A percentile compares a stretch with the other conserved stretches of the same genome.
These are phyloP conservation scores for Mortierella antarctica DNA, from an alignment of 192 early-diverging fungal species.

Conservation along the genomic window DNA sequence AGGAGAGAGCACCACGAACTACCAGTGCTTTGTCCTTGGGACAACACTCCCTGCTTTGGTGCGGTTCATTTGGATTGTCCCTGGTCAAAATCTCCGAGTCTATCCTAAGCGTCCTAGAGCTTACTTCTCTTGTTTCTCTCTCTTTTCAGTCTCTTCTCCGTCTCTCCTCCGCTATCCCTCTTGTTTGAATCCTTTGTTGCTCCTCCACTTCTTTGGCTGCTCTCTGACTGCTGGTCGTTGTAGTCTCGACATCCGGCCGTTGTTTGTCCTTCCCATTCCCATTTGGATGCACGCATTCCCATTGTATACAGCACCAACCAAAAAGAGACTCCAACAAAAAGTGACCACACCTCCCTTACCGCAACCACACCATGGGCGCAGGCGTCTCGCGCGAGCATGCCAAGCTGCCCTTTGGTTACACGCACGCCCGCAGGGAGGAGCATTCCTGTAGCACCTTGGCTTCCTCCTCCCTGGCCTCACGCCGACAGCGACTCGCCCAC, in stretches of 20 bases:
- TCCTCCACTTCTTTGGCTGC: neutral
- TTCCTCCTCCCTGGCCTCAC: slow-evolving; percentile 1
- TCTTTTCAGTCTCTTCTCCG: neutral
- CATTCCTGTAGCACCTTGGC: slow-evolving; percentile 8
- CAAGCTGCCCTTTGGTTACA: slow-evolving; percentile 43
- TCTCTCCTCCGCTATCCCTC: neutral
- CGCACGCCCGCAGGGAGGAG: slow-evolving; percentile 36
- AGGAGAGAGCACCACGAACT: too few species aligned
- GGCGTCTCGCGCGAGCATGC: slow-evolving; percentile 46
- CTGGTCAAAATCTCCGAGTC: too few species aligned
- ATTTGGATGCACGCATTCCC: too few species aligned
- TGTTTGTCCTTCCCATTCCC: neutral
- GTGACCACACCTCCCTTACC: too few species aligned
- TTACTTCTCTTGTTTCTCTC: neutral
- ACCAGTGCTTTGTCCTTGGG: too few species aligned
- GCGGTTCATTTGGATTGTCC: too few species aligned
- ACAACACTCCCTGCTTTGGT: too few species aligned
- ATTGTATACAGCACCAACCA: neutral
- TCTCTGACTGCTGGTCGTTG: neutral
- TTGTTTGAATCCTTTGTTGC: neutral
- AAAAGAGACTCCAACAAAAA: too few species aligned
- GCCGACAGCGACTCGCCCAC: slow-evolving; percentile 28
- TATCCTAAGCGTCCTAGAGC: neutral
- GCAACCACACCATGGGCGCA: slow-evolving; percentile 22
- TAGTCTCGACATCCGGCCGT: neutral